phyloP scores from a whole-genome alignment of 192 early-diverging fungal species.

The Coemansia sp. region DNA sequence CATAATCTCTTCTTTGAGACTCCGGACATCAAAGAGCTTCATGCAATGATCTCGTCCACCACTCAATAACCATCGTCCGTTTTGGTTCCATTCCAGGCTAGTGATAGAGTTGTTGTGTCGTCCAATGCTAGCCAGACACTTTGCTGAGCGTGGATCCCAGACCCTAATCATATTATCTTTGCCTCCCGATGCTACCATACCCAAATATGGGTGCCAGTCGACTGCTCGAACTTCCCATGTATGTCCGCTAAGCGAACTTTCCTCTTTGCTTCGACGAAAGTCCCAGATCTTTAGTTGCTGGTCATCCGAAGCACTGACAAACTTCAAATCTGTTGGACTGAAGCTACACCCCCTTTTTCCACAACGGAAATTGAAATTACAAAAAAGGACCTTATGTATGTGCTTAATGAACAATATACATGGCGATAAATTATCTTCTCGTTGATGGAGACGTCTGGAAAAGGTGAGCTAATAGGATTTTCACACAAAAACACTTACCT shows the following conservation, averaged over 20 bases:
- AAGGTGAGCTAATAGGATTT: too few relatives aligned
- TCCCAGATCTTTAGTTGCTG: conserved; percentile 95
- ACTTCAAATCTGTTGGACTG: conserved; percentile 88
- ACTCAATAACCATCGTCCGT: conserved; percentile 95
- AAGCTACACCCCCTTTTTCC: conserved; percentile 68
- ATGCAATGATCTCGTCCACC: conserved; percentile 88
- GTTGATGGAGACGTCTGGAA: too few relatives aligned
- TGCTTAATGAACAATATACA: conserved; percentile 75
- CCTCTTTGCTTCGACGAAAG: conserved; percentile 82
- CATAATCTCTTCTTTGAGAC: conserved; percentile 82
- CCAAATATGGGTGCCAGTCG: conserved; percentile 96
- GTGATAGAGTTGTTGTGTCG: conserved; percentile 93
- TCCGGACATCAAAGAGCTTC: conserved; percentile 93
- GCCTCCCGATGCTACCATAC: conserved; percentile 87
- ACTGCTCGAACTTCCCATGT: conserved; percentile 97
- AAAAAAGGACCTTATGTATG: conserved; percentile 91
- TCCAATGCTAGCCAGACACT: conserved; percentile 82
- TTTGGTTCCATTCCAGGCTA: conserved; percentile 91
- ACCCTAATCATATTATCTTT: conserved; percentile 95
- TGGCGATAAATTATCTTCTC: conserved; percentile 58
- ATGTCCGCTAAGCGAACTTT: conserved; percentile 79
- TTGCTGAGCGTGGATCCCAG: conserved; percentile 94
- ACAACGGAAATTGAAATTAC: conserved; percentile 55
- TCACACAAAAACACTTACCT: conserved; percentile 64
- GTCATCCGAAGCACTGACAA: conserved; percentile 95